Percentiles rank a stretch among this genome's conserved stretches.
Evolutionary conservation across 768 basidiomycete species (phyloP).

Genomic region (Termitomyces sp.): DNA sequence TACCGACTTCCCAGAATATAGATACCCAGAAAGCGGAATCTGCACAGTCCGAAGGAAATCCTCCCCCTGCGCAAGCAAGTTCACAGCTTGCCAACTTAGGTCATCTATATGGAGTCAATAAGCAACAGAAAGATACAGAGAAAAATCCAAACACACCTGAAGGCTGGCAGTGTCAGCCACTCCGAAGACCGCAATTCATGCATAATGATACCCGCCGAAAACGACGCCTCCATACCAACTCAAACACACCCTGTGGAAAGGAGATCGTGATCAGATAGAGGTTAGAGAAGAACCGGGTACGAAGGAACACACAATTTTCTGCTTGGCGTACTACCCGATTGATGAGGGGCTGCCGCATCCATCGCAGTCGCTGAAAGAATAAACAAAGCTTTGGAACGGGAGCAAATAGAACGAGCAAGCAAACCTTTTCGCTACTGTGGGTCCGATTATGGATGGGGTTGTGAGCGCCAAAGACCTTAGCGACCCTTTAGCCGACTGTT

Average conservation of each 20-base stretch:
- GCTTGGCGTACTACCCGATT: background rate
- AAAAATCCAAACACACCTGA: background rate
- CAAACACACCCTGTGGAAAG: background rate
- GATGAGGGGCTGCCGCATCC: background rate
- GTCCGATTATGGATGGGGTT: background rate
- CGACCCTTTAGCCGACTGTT: background rate
- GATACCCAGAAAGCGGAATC: background rate
- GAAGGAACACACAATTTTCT: background rate
- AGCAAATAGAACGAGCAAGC: too few species aligned
- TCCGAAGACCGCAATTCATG: background rate
- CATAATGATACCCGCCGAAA: background rate
- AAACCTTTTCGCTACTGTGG: background rate
- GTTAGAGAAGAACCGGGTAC: fast-evolving
- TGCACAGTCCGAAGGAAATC: background rate
- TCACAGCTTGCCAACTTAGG: background rate
- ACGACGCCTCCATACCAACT: background rate
- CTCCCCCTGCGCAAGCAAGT: background rate
- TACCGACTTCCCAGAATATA: background rate
- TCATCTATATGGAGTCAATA: background rate
- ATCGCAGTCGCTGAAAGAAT: background rate
- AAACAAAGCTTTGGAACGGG: background rate
- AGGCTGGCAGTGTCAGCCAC: background rate
- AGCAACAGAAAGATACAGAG: background rate
- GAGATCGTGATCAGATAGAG: too few species aligned
- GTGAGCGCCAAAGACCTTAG: background rate